Evolutionary conservation across 139 green algal genomes (phyloP).

Genomic region (Edaphochlamys debaryana): DNA sequence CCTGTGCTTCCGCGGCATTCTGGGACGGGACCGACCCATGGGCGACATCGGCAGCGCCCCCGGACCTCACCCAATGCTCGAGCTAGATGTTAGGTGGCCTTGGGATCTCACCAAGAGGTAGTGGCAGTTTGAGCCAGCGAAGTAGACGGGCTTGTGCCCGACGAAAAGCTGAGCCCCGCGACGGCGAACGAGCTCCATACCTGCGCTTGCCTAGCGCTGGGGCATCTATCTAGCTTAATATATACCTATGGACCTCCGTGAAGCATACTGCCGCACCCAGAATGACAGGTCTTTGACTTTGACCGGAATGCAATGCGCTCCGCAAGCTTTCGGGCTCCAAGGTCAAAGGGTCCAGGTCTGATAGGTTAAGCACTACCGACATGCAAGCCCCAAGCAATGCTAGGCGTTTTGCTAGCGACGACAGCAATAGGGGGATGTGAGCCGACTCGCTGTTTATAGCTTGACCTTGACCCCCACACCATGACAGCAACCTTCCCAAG

Average conservation of each 20-base stretch:
- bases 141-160: conserved; percentile 50
- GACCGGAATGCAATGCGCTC: too few relatives aligned
- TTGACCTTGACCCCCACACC: background rate
- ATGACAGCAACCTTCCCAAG: conserved; percentile 29
- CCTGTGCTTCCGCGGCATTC: too few relatives aligned
- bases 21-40: background rate
- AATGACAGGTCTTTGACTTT: too few relatives aligned
- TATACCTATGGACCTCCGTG: too few relatives aligned
- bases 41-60: too few relatives aligned
- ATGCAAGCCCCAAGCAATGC: too few relatives aligned
- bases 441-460: background rate
- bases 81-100: background rate
- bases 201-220: too few relatives aligned
- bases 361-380: too few relatives aligned
- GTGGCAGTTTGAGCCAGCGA: conserved; percentile 79
- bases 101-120: conserved; percentile 66
- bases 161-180: background rate
- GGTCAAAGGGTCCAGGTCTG: too few relatives aligned
- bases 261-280: too few relatives aligned
- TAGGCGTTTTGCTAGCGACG: too few relatives aligned
- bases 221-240: background rate
- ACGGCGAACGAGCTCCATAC: background rate
- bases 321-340: too few relatives aligned
- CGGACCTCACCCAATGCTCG: background rate
- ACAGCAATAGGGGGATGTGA: background rate